Percentiles rank a stretch among this genome's conserved stretches.
These are phyloP conservation scores for Diutina mesorugosa DNA, from an alignment of 1,139 yeast genomes.

Conservation along the genomic window DNA sequence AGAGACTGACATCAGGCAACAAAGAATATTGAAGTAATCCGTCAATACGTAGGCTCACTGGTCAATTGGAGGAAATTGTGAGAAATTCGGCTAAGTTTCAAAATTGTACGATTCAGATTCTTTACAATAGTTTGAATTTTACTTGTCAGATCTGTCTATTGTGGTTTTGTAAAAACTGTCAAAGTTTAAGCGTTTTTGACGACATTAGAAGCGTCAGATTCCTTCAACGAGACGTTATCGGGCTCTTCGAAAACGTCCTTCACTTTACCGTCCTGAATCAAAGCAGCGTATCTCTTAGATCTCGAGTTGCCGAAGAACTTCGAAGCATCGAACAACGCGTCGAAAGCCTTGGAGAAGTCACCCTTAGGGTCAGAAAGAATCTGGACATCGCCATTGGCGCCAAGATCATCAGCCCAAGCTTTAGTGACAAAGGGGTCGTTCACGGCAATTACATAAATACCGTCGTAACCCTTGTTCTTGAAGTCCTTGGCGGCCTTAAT, in stretches of 20 bases:
- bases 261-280: conserved; percentile 66
- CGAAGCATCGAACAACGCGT: conserved; percentile 54
- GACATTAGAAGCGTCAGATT: conserved; percentile 28
- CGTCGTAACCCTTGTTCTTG: conserved; percentile 49
- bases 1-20: too few relatives aligned
- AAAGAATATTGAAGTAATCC: too few relatives aligned
- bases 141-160: not conserved
- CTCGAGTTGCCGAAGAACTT: conserved; percentile 64
- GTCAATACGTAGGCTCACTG: too few relatives aligned
- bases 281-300: conserved; percentile 63
- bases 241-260: conserved; percentile 63
- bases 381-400: conserved; percentile 22
- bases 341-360: conserved; percentile 53
- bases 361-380: conserved; percentile 73
- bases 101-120: too few relatives aligned
- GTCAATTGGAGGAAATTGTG: too few relatives aligned
- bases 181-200: conserved; percentile 14
- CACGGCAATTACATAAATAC: conserved; percentile 58
- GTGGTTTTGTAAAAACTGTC: not conserved
- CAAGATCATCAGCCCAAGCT: conserved; percentile 56
- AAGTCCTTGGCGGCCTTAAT: conserved; percentile 37
- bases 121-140: not conserved
- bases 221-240: conserved; percentile 59
- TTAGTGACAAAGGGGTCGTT: conserved; percentile 79
- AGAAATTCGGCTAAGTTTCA: too few relatives aligned